Conservation (phyloP, 2,329 filamentous ascomycete species). For the Beauveria sp. region DNA sequence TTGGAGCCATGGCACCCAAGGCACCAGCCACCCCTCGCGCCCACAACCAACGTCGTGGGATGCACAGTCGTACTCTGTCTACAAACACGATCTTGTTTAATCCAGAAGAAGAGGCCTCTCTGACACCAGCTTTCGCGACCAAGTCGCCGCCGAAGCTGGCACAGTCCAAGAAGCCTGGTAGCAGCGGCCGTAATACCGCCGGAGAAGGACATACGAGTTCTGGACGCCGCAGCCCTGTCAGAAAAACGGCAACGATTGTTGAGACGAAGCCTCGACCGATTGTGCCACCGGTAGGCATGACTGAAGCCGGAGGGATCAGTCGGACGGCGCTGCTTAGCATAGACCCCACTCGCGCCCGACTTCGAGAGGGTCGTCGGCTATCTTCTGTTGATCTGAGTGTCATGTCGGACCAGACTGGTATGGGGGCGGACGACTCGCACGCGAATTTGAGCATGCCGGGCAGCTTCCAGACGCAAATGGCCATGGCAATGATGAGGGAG, state of each 20-base stretch:
- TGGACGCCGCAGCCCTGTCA: constrained; percentile 35
- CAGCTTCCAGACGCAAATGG: constrained; percentile 77
- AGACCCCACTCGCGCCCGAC: constrained; percentile 33
- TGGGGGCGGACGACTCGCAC: constrained; percentile 51
- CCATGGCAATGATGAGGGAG: constrained; percentile 56
- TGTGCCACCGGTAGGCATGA: constrained; percentile 33
- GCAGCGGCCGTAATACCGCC: constrained; percentile 25
- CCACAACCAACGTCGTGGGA: constrained; percentile 27
- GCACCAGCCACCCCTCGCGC: constrained; percentile 25
- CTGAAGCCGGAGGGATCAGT: constrained; percentile 28
- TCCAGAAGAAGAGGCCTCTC: constrained; percentile 40
- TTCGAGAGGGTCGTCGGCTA: constrained; percentile 32
- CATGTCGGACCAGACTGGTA: constrained; percentile 61
- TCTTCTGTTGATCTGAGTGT: constrained; percentile 67
- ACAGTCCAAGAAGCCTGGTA: constrained; percentile 28
- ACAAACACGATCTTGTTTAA: constrained; percentile 81
- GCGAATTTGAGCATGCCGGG: constrained; percentile 59
- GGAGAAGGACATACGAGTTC: constrained; percentile 13
- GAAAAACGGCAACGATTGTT: constrained; percentile 33
- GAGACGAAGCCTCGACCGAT: constrained; percentile 51
- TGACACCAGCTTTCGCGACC: constrained; percentile 31
- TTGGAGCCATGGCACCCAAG: constrained; percentile 15
- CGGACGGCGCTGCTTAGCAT: constrained; percentile 43
- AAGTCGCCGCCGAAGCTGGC: constrained; percentile 30
- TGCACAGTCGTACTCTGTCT: constrained; percentile 68